Conservation (phyloP, 202 grass and related monocot genomes). For the Dendrocalamus latiflorus region DNA sequence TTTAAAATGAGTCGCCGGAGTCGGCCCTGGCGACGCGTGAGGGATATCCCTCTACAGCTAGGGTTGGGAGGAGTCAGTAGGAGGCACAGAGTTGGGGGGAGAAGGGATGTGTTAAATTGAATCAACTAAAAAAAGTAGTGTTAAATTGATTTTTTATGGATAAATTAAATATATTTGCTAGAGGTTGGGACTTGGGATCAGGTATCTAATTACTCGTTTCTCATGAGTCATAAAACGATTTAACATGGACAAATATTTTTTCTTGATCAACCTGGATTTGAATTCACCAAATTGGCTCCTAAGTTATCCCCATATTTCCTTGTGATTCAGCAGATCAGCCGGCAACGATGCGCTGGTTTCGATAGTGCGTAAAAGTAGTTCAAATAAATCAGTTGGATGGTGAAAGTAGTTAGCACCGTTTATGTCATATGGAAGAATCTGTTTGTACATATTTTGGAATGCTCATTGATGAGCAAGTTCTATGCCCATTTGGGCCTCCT, state of each 20-base stretch:
- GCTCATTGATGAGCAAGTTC: background rate
- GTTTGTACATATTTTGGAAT: background rate
- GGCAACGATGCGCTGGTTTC: background rate
- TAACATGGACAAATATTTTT: background rate
- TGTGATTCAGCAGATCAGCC: background rate
- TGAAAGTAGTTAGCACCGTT: background rate
- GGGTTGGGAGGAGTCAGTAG: background rate
- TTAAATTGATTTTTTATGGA: background rate
- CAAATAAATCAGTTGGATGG: background rate
- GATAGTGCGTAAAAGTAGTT: background rate
- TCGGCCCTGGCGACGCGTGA: background rate
- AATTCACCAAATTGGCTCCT: background rate
- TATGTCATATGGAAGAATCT: background rate
- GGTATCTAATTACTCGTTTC: background rate
- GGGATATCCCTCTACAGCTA: background rate
- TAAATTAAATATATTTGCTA: background rate
- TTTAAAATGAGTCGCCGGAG: background rate
- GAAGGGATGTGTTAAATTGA: background rate
- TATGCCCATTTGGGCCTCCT: background rate
- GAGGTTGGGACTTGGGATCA: background rate
- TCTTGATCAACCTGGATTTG: background rate
- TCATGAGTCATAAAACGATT: background rate
- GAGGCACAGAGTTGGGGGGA: background rate
- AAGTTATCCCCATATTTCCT: background rate
- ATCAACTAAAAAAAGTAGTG: background rate